Conservation (phyloP, 257 asterid species). For the Paulownia fortunei region DNA sequence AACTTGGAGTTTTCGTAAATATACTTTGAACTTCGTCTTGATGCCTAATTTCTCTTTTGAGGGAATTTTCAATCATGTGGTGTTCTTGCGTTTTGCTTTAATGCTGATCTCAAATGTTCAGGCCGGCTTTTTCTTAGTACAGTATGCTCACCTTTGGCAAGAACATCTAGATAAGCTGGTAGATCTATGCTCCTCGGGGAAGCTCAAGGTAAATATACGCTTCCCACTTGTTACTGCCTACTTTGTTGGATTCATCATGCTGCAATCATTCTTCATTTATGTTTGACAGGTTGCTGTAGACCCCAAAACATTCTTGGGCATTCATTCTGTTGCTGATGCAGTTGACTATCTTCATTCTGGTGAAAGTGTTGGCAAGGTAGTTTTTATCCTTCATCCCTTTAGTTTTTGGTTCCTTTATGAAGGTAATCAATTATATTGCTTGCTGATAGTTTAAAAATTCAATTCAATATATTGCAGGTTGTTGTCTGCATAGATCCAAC, state of each 20-base stretch:
- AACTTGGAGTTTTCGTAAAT: background rate
- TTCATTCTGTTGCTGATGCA: conserved; percentile 86
- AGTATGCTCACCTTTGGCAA: conserved; percentile 86
- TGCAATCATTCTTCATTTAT: background rate
- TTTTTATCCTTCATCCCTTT: background rate
- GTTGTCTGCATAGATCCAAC: conserved; percentile 85
- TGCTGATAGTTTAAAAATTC: background rate
- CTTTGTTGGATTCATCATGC: background rate
- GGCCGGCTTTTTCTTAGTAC: conserved; percentile 93
- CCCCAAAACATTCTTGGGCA: conserved; percentile 75
- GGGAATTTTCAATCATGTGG: background rate
- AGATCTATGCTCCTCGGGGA: conserved; percentile 61
- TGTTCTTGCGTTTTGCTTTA: background rate
- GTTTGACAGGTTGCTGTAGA: conserved; percentile 66
- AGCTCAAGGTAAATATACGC: conserved; percentile 70
- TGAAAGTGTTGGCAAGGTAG: conserved; percentile 93
- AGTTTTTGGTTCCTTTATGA: background rate
- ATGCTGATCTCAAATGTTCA: conserved; percentile 42
- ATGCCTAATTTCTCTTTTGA: background rate
- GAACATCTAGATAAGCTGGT: conserved; percentile 80
- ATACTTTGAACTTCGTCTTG: background rate
- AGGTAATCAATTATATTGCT: background rate
- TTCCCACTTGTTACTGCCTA: background rate
- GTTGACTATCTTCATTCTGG: conserved; percentile 95
- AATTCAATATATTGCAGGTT: conserved; percentile 54